Conservation (phyloP, 495 filamentous ascomycete species). For the Pyronema domesticum region DNA sequence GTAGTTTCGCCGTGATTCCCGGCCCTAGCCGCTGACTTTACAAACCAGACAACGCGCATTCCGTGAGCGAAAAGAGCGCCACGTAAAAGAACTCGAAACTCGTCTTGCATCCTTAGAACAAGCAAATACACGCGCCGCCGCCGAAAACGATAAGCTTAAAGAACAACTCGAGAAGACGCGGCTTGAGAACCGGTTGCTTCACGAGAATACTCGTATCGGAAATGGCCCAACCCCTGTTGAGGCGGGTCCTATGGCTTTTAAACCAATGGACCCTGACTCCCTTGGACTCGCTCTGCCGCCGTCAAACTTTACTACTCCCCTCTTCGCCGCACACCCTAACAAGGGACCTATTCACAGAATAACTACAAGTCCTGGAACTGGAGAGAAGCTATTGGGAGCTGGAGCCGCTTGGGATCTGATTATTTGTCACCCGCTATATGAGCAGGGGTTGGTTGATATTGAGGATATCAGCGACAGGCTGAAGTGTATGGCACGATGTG, state of each 20-base stretch:
- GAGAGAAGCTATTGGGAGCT: slow-evolving; percentile 61
- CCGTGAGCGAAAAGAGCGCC: slow-evolving; percentile 86
- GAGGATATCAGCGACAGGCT: slow-evolving; percentile 56
- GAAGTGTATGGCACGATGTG: slow-evolving; percentile 61
- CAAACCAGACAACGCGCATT: slow-evolving; percentile 71
- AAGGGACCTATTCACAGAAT: slow-evolving; percentile 51
- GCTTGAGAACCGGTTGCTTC: slow-evolving; percentile 22
- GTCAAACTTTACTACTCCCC: slow-evolving; percentile 20
- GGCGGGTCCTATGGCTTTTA: slow-evolving; percentile 55
- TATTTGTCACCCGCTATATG: slow-evolving; percentile 61
- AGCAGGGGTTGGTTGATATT: slow-evolving; percentile 69
- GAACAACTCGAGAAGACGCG: slow-evolving; percentile 23
- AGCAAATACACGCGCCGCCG: slow-evolving; percentile 36
- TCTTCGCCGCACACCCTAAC: slow-evolving; percentile 34
- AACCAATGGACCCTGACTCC: slow-evolving; percentile 49
- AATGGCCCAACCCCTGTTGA: slow-evolving; percentile 15
- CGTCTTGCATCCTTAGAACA: slow-evolving; percentile 58
- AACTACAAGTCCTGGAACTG: slow-evolving; percentile 42
- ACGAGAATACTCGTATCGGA: slow-evolving; percentile 15
- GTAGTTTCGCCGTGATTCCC: background rate
- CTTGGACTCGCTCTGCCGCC: slow-evolving; percentile 1
- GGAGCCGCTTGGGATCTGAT: slow-evolving; percentile 84
- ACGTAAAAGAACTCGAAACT: slow-evolving; percentile 78
- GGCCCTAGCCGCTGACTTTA: background rate
- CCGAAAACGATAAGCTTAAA: slow-evolving; percentile 85